phyloP scores from a whole-genome alignment of 768 basidiomycete genomes.

The Auricularia sp. region DNA sequence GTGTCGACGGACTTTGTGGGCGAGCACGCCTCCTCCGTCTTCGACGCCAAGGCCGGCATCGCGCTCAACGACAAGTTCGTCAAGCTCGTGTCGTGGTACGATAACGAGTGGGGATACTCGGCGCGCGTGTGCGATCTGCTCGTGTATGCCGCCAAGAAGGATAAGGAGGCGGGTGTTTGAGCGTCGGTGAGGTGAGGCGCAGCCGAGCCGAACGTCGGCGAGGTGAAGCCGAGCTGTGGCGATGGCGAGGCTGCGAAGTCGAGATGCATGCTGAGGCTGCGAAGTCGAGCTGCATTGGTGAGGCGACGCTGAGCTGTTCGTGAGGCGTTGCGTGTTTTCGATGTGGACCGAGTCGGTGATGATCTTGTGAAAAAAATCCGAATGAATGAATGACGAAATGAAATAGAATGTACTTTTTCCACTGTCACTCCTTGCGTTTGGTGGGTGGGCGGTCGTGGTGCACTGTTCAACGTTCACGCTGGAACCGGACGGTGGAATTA shows the following conservation, averaged over 20 bases:
- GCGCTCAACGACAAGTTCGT: conserved; percentile 86
- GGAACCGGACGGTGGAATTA: too few relatives aligned
- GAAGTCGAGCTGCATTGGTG: too few relatives aligned
- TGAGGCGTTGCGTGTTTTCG: too few relatives aligned
- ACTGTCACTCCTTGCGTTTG: not conserved
- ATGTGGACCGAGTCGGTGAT: not conserved
- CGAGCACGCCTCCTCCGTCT: conserved; percentile 70
- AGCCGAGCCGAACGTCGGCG: too few relatives aligned
- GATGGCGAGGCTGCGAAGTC: too few relatives aligned
- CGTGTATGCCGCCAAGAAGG: conserved; percentile 68
- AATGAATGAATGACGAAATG: not conserved
- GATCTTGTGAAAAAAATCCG: not conserved
- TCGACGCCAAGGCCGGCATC: conserved; percentile 91
- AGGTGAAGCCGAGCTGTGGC: too few relatives aligned
- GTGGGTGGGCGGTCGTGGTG: too few relatives aligned
- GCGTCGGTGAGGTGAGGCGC: not conserved
- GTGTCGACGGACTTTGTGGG: conserved; percentile 94
- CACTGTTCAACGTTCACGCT: too few relatives aligned
- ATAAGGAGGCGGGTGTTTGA: conserved; percentile 24
- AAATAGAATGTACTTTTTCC: conserved; percentile 1
- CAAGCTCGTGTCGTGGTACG: conserved; percentile 95
- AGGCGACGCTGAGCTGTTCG: too few relatives aligned
- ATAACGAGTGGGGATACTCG: conserved; percentile 94
- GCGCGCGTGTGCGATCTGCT: conserved; percentile 86
- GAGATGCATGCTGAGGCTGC: too few relatives aligned